Percentiles rank a stretch among this genome's conserved stretches.
These are phyloP conservation scores for Wickerhamiella cacticola DNA, from an alignment of 805 yeast genomes.

Conservation along the genomic window DNA sequence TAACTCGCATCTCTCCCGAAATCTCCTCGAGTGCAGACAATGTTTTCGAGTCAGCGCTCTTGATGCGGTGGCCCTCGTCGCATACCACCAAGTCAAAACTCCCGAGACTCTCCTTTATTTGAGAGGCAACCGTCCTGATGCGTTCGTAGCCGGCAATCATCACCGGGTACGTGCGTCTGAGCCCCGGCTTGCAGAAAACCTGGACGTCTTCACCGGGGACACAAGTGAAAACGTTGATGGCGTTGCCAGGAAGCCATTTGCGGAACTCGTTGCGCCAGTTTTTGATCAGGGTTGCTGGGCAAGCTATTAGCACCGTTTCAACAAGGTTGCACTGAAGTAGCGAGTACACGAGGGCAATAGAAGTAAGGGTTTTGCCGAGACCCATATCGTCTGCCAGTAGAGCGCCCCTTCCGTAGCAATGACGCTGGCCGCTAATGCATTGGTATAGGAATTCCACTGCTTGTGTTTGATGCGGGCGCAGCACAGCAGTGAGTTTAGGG, in stretches of 20 bases:
- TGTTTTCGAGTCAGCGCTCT: constrained; percentile 60
- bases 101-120: constrained; percentile 16
- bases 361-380: constrained; percentile 75
- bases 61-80: constrained; percentile 92
- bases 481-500: constrained; percentile 15
- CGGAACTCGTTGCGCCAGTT: constrained; percentile 84
- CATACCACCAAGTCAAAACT: constrained; percentile 63
- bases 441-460: constrained; percentile 75
- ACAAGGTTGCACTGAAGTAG: constrained; percentile 37
- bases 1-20: constrained; percentile 43
- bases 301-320: constrained; percentile 60
- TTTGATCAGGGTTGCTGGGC: constrained; percentile 79
- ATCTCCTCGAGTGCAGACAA: constrained; percentile 49
- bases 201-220: constrained; percentile 40
- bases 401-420: constrained; percentile 49
- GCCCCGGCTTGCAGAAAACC: constrained; percentile 38
- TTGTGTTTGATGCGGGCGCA: constrained; percentile 79
- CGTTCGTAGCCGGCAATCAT: constrained; percentile 83
- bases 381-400: constrained; percentile 97
- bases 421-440: constrained; percentile 61
- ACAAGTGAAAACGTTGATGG: constrained; percentile 53
- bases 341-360: constrained; percentile 78
- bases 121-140: constrained; percentile 36
- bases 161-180: constrained; percentile 64
- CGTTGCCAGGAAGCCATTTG: constrained; percentile 69